Percentiles rank a stretch among this genome's conserved stretches.
Evolutionary conservation across 2,329 filamentous ascomycete genomes (phyloP).

Genomic region (Nectriaceae sp.): DNA sequence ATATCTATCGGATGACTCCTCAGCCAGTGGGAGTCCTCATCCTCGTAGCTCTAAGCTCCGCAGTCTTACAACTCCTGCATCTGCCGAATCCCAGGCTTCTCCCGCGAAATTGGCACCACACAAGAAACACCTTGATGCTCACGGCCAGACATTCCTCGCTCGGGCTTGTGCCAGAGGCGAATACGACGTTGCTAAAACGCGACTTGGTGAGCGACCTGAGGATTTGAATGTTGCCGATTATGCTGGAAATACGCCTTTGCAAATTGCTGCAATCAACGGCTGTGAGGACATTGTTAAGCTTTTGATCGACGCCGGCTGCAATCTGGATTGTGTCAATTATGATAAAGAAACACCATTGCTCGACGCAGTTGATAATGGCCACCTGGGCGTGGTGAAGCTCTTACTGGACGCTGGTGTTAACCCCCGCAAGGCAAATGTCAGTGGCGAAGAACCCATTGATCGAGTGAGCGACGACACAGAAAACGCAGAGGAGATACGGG

Average conservation of each 20-base stretch:
- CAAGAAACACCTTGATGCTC: slow-evolving; percentile 88
- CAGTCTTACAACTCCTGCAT: slow-evolving; percentile 55
- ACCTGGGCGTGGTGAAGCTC: slow-evolving; percentile 83
- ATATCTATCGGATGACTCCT: slow-evolving; percentile 69
- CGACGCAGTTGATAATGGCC: slow-evolving; percentile 94
- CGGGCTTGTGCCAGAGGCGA: slow-evolving; percentile 86
- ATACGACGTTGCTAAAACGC: slow-evolving; percentile 73
- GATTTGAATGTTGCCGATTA: slow-evolving; percentile 90
- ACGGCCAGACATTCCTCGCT: slow-evolving; percentile 88
- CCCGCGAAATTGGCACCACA: slow-evolving; percentile 69
- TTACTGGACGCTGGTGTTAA: slow-evolving; percentile 87
- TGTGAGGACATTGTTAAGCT: slow-evolving; percentile 85
- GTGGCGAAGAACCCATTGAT: slow-evolving; percentile 89
- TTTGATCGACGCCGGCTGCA: slow-evolving; percentile 81
- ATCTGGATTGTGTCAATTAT: slow-evolving; percentile 76
- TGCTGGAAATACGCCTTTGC: slow-evolving; percentile 92
- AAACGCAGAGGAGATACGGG: slow-evolving; percentile 77
- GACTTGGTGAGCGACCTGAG: slow-evolving; percentile 77
- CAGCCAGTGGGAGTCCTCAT: slow-evolving; percentile 60
- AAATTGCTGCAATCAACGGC: slow-evolving; percentile 88
- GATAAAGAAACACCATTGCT: slow-evolving; percentile 92
- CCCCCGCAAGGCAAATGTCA: slow-evolving; percentile 86
- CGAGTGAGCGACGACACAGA: slow-evolving; percentile 75
- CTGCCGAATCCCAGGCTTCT: slow-evolving; percentile 62
- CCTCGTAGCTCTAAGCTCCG: slow-evolving; percentile 60